Percentiles rank a stretch among this genome's conserved stretches.
These are phyloP conservation scores for Pseudocercospora cruenta DNA, from an alignment of 2,329 filamentous ascomycete genomes.

Conservation along the genomic window DNA sequence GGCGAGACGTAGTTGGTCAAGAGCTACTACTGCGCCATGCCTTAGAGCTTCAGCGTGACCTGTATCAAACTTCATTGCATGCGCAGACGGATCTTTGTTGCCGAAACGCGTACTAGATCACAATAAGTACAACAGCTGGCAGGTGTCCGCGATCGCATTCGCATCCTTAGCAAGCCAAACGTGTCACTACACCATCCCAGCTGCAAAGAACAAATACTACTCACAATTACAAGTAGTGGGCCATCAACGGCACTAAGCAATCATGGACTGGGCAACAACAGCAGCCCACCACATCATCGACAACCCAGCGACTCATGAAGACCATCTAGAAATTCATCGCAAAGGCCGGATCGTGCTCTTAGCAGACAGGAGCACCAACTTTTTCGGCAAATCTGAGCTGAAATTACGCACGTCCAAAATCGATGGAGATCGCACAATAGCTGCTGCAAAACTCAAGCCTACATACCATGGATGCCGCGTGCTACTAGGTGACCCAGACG, in stretches of 20 bases:
- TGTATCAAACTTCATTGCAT: not conserved
- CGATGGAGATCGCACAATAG: not conserved
- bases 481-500: not conserved
- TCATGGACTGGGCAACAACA: constrained; percentile 8
- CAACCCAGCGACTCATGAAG: not conserved
- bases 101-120: not conserved
- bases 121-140: not conserved
- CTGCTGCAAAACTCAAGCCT: constrained; percentile 8
- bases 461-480: constrained; percentile 1
- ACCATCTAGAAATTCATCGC: constrained; percentile 1
- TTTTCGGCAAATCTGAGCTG: not conserved
- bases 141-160: not conserved
- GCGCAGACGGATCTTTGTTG: too few species aligned
- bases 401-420: not conserved
- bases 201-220: not conserved
- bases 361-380: not conserved
- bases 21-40: not conserved
- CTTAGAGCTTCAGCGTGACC: not conserved
- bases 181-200: not conserved
- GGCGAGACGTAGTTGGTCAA: not conserved
- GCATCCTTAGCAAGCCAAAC: not conserved
- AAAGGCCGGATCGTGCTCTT: constrained; percentile 5
- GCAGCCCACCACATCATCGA: constrained; percentile 1
- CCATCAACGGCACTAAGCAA: not conserved
- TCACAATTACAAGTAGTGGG: not conserved